Conservation (phyloP, 495 filamentous ascomycete genomes). For the Entonaema liquescens region DNA sequence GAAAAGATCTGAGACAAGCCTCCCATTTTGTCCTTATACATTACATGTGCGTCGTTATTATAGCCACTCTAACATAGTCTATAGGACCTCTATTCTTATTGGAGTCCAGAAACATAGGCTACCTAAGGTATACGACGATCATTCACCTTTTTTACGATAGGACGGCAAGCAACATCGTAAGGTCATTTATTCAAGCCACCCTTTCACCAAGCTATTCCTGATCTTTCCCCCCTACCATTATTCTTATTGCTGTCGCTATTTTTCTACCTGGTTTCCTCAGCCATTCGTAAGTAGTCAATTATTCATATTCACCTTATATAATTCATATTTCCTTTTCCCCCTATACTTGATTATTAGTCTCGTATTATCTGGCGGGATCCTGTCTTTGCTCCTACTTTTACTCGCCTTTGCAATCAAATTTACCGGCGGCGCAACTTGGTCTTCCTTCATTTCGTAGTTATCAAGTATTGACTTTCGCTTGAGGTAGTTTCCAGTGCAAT, state of each 20-base stretch:
- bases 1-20: conserved; percentile 65
- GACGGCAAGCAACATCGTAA: neutral
- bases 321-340: neutral
- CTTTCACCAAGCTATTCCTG: neutral
- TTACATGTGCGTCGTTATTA: neutral
- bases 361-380: neutral
- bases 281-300: conserved; percentile 16
- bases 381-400: neutral
- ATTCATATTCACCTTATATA: neutral
- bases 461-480: conserved; percentile 10
- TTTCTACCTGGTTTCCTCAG: neutral
- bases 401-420: neutral
- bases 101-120: neutral
- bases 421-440: neutral
- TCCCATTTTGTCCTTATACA: conserved; percentile 8
- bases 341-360: neutral
- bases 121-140: conserved; percentile 5
- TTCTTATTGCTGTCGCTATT: neutral
- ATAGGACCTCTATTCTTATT: conserved; percentile 23
- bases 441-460: neutral
- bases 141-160: neutral
- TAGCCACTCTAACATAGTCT: conserved; percentile 28
- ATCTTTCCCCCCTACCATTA: neutral
- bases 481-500: conserved; percentile 17
- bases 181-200: neutral